Percentiles rank a stretch among this genome's conserved stretches.
Evolutionary conservation across 2,329 filamentous ascomycete genomes (phyloP).

Genomic region (Pseudogymnoascus sp.): DNA sequence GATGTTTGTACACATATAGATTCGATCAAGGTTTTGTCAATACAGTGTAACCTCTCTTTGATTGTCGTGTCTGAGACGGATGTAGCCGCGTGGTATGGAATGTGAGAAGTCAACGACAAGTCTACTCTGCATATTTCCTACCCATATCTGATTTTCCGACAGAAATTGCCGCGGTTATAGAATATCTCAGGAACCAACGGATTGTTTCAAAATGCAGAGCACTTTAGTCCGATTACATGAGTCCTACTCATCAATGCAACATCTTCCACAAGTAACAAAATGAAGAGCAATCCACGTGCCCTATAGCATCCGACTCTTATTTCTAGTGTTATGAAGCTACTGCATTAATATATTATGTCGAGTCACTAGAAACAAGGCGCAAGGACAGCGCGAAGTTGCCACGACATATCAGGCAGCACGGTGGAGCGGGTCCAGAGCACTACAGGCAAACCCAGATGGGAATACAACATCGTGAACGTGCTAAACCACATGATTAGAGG

Average conservation of each 20-base stretch:
- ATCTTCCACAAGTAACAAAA: background rate
- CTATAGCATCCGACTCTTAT: background rate
- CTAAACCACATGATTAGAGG: background rate
- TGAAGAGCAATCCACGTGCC: background rate
- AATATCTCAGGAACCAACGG: background rate
- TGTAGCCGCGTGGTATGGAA: background rate
- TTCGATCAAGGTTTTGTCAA: conserved; percentile 3
- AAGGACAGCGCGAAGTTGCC: background rate
- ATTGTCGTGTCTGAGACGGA: background rate
- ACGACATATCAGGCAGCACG: background rate
- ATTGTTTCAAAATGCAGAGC: background rate
- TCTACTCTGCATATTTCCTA: background rate
- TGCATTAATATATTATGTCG: background rate
- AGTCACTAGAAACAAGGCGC: background rate
- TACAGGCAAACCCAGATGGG: background rate
- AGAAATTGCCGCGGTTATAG: background rate
- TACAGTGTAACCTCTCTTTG: conserved; percentile 7
- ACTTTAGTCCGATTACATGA: background rate
- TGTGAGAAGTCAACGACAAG: background rate
- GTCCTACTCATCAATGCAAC: background rate
- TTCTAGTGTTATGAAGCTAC: background rate
- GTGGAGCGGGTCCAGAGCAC: background rate
- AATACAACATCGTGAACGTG: background rate
- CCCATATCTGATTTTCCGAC: background rate
- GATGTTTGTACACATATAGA: conserved; percentile 8